Percentiles rank a stretch among this genome's conserved stretches.
These are phyloP conservation scores for Davidsoniella neocaledoniae DNA, from an alignment of 2,329 filamentous ascomycete genomes.

Conservation along the genomic window DNA sequence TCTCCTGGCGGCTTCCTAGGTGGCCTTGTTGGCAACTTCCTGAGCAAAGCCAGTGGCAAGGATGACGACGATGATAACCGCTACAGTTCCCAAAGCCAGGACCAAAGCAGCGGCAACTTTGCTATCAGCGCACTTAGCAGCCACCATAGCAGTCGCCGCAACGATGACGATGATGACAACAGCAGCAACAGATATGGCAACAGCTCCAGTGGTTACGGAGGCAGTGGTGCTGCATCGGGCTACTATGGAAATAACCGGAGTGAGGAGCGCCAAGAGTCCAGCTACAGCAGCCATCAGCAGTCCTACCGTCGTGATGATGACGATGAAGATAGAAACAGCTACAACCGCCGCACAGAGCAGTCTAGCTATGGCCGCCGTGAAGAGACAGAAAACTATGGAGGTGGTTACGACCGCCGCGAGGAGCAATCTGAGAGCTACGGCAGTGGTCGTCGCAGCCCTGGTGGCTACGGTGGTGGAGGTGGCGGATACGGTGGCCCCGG, in stretches of 20 bases:
- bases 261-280: conserved; percentile 2
- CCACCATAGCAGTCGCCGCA: conserved; percentile 6
- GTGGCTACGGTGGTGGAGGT: conserved; percentile 10
- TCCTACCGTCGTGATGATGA: conserved; percentile 17
- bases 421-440: conserved; percentile 12
- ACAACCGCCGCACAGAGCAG: conserved; percentile 16
- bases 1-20: conserved; percentile 52
- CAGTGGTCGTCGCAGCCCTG: background rate
- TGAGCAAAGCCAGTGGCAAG: conserved; percentile 33
- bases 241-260: conserved; percentile 38
- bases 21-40: conserved; percentile 46
- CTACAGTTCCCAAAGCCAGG: conserved; percentile 40
- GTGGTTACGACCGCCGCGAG: conserved; percentile 16
- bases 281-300: conserved; percentile 24
- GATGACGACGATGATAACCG: conserved; percentile 23
- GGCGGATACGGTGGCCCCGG: conserved; percentile 1
- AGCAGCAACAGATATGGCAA: conserved; percentile 5
- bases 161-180: conserved; percentile 5
- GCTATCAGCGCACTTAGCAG: conserved; percentile 33
- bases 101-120: conserved; percentile 41
- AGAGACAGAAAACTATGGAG: conserved; percentile 12
- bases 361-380: conserved; percentile 16
- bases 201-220: conserved; percentile 21
- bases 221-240: conserved; percentile 28
- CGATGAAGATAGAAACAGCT: conserved; percentile 13